Base-by-base conservation (phyloP, 1,284 basidiomycete genomes). In the Austroboletus novae-zelandiae region DNA sequence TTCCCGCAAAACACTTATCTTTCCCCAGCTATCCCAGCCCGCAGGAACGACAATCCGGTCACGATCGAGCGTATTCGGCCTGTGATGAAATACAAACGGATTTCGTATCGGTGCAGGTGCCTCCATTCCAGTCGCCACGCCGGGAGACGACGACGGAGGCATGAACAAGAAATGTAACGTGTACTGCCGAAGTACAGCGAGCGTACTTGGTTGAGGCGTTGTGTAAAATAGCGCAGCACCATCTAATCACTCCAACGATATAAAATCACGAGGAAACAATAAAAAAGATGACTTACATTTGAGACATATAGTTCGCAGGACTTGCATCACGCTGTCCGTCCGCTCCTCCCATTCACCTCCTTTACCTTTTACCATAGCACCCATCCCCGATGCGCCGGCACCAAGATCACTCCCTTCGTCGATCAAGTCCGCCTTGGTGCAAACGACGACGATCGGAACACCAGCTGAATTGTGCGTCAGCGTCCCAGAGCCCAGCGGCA, bases 21-120 rank as follows among this genome's bases (percentile, higher is more conserved):
- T 98, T 4, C 94, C 94, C 90, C 92, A 98, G 56, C 89, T 91
- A 68, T 99, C 96, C 97, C 96, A 99, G 3, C 96, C 97, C 1
- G 90, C 80, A 1, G 96, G 97, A 1, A 99, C 86, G 43, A 97
- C 80, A 43, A 99, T 89, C 9, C 84, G 86, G 61, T 98, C 94
- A 30, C 94, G 81, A 65, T 99, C 96, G 25, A 98, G 77, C 0
- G 92, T 89, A 64, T 97, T 98, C 1, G 96, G 88, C 54, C 89
- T 87, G 52, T 92, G 82, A 4, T 78, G 72, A 71, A 98, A 98
- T 0, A 91, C 86, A 70, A 97, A 97, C 0, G 86, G 81, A 55
- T 90, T 89, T 40, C 83, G 80, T 39, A 72, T 73, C 20, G 78
- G 83, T 18, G 84, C 78, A 8, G 77, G 71, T 4, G 78, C 71